These are phyloP conservation scores for Breviolum minutum DNA, from an alignment of 73 alveolate species.

Conservation along the genomic window DNA sequence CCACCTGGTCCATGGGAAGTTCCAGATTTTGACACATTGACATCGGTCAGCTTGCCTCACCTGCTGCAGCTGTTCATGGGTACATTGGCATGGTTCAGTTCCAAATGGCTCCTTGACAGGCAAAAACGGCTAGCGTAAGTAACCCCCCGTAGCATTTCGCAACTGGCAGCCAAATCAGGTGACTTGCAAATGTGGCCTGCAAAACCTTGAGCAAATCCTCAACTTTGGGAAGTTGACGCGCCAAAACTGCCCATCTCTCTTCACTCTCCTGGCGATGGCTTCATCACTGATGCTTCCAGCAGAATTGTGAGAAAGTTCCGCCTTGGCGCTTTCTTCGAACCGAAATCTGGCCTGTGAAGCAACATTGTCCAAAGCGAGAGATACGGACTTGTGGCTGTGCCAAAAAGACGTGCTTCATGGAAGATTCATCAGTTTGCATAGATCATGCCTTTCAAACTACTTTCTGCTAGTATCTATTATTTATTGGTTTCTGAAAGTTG, in stretches of 20 bases:
- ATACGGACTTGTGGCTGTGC: too few species aligned
- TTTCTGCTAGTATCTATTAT: too few species aligned
- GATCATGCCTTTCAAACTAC: too few species aligned
- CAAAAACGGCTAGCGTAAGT: too few species aligned
- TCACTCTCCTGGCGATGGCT: slow-evolving; percentile 7
- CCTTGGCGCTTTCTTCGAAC: slow-evolving; percentile 40
- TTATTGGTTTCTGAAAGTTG: too few species aligned
- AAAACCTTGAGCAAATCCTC: slow-evolving; percentile 39
- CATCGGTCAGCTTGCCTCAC: background rate
- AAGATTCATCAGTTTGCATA: too few species aligned
- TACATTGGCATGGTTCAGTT: background rate
- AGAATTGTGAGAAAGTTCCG: background rate
- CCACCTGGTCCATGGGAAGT: background rate
- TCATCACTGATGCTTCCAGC: background rate
- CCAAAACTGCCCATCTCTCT: slow-evolving; percentile 32
- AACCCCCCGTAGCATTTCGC: too few species aligned
- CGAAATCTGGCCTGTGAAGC: slow-evolving; percentile 11
- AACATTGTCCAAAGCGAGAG: background rate
- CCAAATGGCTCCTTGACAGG: background rate
- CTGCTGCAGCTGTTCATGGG: slow-evolving; percentile 22
- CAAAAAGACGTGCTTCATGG: too few species aligned
- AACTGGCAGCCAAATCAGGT: too few species aligned
- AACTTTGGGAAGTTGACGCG: slow-evolving; percentile 46
- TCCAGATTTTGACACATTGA: too few species aligned
- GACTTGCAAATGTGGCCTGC: background rate